A percentile compares a stretch with the other conserved stretches of the same genome.
Conservation (phyloP, 441 rosid species). For the Erodium chrysanthum region DNA sequence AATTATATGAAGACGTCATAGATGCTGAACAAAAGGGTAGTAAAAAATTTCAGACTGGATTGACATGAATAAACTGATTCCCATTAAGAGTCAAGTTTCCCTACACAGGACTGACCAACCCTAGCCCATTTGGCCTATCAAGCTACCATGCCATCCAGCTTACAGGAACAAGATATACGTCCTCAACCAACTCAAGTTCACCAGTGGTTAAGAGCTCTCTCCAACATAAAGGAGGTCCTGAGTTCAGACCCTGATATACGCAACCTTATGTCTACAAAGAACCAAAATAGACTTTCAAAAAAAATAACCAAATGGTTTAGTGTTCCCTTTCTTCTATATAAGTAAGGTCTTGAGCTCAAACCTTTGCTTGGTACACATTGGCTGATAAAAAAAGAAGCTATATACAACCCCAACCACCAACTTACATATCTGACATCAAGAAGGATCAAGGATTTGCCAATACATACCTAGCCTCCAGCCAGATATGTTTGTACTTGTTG, state of each 20-base stretch:
- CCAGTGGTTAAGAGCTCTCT: no score
- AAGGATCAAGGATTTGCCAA: conserved; percentile 9
- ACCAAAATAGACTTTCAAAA: no score
- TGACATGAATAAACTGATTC: neutral
- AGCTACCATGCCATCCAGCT: neutral
- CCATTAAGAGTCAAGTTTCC: neutral
- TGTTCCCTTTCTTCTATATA: no score
- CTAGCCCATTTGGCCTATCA: neutral
- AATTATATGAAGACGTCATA: conserved; percentile 15
- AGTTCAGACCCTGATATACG: no score
- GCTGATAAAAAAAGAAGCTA: no score
- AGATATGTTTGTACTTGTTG: conserved; percentile 65
- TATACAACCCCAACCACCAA: neutral
- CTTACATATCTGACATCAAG: conserved; percentile 1
- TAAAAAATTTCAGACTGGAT: neutral
- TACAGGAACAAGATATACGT: neutral
- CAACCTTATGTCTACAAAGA: no score
- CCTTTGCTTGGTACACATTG: no score
- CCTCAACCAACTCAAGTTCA: no score
- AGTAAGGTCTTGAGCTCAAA: no score
- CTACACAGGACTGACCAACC: neutral
- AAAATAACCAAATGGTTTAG: no score
- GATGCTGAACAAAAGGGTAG: neutral
- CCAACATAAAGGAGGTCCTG: no score
- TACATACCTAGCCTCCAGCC: conserved; percentile 62